These are phyloP conservation scores for Kluyveromyces dobzhanskii DNA, from an alignment of 805 yeast species.

Conservation along the genomic window DNA sequence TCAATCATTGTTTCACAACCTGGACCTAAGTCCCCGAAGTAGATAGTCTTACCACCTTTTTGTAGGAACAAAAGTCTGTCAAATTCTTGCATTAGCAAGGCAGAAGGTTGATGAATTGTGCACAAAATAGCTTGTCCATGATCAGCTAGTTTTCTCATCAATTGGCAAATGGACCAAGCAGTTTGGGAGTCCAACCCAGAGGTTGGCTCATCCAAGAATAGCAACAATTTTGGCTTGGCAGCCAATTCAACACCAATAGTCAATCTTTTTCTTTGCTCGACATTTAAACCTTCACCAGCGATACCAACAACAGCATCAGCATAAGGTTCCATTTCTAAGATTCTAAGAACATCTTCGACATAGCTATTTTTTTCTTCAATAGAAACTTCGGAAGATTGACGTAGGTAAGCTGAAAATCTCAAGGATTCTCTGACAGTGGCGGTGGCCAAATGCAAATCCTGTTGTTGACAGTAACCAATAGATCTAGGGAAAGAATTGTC, in stretches of 20 bases:
- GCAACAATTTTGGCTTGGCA: conserved; percentile 55
- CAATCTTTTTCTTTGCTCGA: conserved; percentile 58
- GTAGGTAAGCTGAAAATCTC: conserved; percentile 59
- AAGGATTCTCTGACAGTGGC: conserved; percentile 71
- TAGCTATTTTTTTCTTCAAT: conserved; percentile 52
- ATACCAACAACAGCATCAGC: conserved; percentile 78
- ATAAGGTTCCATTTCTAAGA: conserved; percentile 60
- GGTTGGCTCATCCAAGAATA: conserved; percentile 66
- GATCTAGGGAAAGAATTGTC: conserved; percentile 64
- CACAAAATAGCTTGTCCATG: conserved; percentile 71
- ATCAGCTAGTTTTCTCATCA: conserved; percentile 57
- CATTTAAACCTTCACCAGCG: conserved; percentile 64
- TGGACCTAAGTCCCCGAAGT: conserved; percentile 69
- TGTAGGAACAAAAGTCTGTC: conserved; percentile 60
- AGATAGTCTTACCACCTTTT: conserved; percentile 72
- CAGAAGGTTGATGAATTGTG: conserved; percentile 75
- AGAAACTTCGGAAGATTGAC: conserved; percentile 57
- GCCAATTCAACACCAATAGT: conserved; percentile 68
- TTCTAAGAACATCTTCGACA: conserved; percentile 57
- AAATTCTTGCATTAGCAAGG: conserved; percentile 57
- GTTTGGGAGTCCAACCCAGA: conserved; percentile 62
- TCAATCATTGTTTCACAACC: conserved; percentile 49
- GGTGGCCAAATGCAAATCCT: conserved; percentile 62
- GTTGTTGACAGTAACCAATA: conserved; percentile 78
- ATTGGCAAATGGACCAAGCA: conserved; percentile 62